A percentile compares a stretch with the other conserved stretches of the same genome.
These are phyloP conservation scores for Aspergillus versicolor DNA, from an alignment of 2,329 filamentous ascomycete genomes.

Conservation along the genomic window DNA sequence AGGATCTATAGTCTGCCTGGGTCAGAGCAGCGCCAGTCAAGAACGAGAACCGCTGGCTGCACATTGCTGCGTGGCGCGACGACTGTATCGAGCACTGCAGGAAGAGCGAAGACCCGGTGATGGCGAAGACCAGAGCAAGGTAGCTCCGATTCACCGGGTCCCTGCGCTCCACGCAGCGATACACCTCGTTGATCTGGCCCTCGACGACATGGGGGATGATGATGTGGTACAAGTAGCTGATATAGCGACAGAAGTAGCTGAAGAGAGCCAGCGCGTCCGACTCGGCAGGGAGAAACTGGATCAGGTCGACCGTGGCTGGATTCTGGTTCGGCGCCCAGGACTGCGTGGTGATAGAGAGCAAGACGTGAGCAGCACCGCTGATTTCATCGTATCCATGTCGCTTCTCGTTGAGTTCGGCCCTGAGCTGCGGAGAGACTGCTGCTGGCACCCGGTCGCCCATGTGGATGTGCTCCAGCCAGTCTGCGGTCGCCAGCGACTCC, in stretches of 20 bases:
- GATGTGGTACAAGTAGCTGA: slow-evolving; percentile 39
- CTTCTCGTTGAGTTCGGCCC: slow-evolving; percentile 14
- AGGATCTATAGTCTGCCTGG: slow-evolving; percentile 29
- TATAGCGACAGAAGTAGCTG: slow-evolving; percentile 32
- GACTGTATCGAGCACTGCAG: slow-evolving; percentile 24
- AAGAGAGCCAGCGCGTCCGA: slow-evolving; percentile 31
- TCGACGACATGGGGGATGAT: slow-evolving; percentile 28
- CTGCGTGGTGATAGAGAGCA: not conserved
- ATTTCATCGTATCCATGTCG: not conserved
- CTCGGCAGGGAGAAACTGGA: slow-evolving; percentile 27
- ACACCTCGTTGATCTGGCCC: slow-evolving; percentile 29
- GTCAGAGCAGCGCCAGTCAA: slow-evolving; percentile 32
- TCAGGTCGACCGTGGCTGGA: slow-evolving; percentile 21
- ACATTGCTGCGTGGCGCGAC: slow-evolving; percentile 19
- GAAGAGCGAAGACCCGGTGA: slow-evolving; percentile 32
- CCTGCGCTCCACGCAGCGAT: slow-evolving; percentile 23
- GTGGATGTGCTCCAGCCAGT: slow-evolving; percentile 29
- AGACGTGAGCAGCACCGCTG: not conserved
- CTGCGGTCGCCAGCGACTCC: slow-evolving; percentile 26
- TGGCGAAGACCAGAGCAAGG: slow-evolving; percentile 35
- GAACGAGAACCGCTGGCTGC: slow-evolving; percentile 28
- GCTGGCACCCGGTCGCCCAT: slow-evolving; percentile 29
- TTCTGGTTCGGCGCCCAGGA: slow-evolving; percentile 17
- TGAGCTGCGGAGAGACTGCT: slow-evolving; percentile 19
- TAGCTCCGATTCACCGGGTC: slow-evolving; percentile 24